Conservation (phyloP, 495 filamentous ascomycete species). For the Tuber calosporum region DNA sequence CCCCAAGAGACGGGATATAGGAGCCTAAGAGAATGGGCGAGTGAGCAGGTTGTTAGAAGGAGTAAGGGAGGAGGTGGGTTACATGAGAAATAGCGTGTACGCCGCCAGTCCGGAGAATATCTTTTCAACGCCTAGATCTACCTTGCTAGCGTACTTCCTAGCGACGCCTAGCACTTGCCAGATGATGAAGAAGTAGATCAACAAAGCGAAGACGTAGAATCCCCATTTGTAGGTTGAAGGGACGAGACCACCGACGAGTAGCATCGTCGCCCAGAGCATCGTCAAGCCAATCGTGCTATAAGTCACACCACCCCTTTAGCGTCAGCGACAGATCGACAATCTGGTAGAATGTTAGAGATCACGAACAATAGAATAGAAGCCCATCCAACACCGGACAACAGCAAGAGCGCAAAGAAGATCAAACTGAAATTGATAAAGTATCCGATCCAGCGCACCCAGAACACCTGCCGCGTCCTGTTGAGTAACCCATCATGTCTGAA, state of each 20-base stretch:
- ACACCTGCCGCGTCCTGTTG: slow-evolving; percentile 56
- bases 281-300: slow-evolving; percentile 51
- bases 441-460: slow-evolving; percentile 61
- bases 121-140: slow-evolving; percentile 49
- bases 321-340: neutral
- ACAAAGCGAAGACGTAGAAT: slow-evolving; percentile 58
- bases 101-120: slow-evolving; percentile 52
- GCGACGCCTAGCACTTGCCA: slow-evolving; percentile 52
- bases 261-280: slow-evolving; percentile 57
- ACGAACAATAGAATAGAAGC: slow-evolving; percentile 52
- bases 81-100: slow-evolving; percentile 52
- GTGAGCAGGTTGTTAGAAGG: neutral
- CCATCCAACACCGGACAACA: slow-evolving; percentile 60
- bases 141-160: slow-evolving; percentile 49
- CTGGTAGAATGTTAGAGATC: neutral
- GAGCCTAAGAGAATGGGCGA: slow-evolving; percentile 39
- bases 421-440: slow-evolving; percentile 46
- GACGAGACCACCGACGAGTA: slow-evolving; percentile 57
- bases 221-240: slow-evolving; percentile 58
- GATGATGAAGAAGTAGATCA: slow-evolving; percentile 54
- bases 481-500: slow-evolving; percentile 46
- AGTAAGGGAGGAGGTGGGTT: slow-evolving; percentile 1
- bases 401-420: slow-evolving; percentile 54
- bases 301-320: neutral
- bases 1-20: slow-evolving; percentile 68